Base-by-base conservation (phyloP, 2,329 filamentous ascomycete genomes). In the Annulohypoxylon truncatum region DNA sequence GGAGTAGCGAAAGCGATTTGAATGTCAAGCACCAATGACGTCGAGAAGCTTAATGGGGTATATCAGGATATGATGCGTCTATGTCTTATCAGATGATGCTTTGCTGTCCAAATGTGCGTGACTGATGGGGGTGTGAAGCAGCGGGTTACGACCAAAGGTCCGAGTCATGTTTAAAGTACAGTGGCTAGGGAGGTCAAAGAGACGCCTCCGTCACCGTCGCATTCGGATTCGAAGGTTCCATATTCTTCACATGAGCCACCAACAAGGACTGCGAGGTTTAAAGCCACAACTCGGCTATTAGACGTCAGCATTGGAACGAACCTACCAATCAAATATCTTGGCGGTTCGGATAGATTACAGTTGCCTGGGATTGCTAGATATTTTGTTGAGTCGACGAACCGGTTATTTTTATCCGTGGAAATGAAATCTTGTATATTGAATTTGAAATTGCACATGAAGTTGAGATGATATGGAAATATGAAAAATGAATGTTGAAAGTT, bases 41-140 rank as follows among this genome's bases (percentile, higher is more conserved):
- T 47, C 18, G 35, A 46, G 26, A 31, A 24, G 10, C 28, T 40
- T 33, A 29, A 55, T 44, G 18, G 52, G 38, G 35, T 44, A 7
- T 55, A 47, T 56, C 40, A 33, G 42, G 28, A 13, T 22, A 47
- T 47, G 28, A 35, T 56, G 28, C 53, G 47, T 31, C 38, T 15
- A 46, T 56, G 53, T 46, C 42, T 35, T 47, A 26, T 47, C 53
- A 56, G 53, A 35, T 56, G 42, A 35, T 46, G 40, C 12, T 31
- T 47, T 20, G 28, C 10, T 47, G 24, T 47, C 5, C 28, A 31
- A 3, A n/a, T 13, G 24, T 29, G 44, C 8, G 4, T 24, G 3
- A 28, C 13, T 56, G 8, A 10, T 24, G 26, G 40, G 26, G 40
- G 44, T 48, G 44, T 48, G 44, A 48, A 48, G 44, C 24, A 22